Evolutionary conservation across 148 eudicot genomes (phyloP), one percentile per base, ranked within the genome.

Genomic region (Pharnaceum exiguum): DNA sequence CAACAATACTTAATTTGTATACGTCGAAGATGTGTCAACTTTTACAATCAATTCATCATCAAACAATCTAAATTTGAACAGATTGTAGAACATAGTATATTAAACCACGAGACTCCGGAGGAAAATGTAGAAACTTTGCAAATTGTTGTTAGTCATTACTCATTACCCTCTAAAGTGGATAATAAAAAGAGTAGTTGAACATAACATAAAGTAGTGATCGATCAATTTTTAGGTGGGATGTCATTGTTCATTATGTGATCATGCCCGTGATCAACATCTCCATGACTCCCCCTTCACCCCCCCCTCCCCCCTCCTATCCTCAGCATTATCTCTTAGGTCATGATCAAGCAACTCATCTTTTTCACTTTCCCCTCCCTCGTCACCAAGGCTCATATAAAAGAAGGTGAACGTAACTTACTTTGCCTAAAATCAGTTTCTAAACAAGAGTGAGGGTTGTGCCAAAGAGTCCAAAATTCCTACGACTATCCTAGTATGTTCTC

Each of bases 231-330:
- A 57, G 69, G 74, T 70, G 64, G 48, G 54, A 63, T 42, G 68
- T 70, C 74, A 57, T 49, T 70, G 53, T 63, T 61, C 62, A 47
- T 63, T 59, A 57, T 63, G 48, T 63, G 48, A 39, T 50, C 54
- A 62, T 63, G 47, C 74, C 16, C 38, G 59, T 70, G 69, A 56
- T 57, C n/a, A 49, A 12, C 59, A 70, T 56, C 64, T 42, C 69
- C 19, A 63, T 57, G 18, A 54, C 40, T 51, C 37, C n/a, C n/a
- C n/a, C n/a, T n/a, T n/a, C 71, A 26, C 66, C 17, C 27, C 21
- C 48, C 43, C 11, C 42, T 15, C 23, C 29, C 19, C 40, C 33
- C 37, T 28, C 15, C 36, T 57, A 47, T 57, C 49, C 42, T 42
- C 28, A 40, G 57, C 63, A 44, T 46, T 45, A 21, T 16, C 10